Conservation (phyloP, 2,329 filamentous ascomycete genomes). For the Fusarium newnesense region DNA sequence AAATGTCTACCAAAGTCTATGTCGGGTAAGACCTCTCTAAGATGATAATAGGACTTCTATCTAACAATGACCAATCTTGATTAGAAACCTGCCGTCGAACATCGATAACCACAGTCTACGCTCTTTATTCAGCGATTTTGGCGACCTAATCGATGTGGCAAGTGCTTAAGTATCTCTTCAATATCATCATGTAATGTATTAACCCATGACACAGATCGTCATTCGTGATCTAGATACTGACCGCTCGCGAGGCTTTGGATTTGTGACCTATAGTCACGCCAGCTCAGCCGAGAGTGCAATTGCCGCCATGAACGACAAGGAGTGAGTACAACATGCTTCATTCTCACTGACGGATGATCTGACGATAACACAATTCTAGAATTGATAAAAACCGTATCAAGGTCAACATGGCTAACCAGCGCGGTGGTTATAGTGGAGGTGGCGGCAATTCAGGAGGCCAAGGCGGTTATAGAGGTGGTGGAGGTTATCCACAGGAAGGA, state of each 20-base stretch:
- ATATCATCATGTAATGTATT: no score
- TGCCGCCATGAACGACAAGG: not conserved
- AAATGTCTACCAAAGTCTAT: no score
- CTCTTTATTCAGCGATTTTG: no score
- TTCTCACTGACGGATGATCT: not conserved
- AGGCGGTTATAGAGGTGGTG: not conserved
- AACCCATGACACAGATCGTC: not conserved
- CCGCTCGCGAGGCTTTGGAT: slow-evolving; percentile 21
- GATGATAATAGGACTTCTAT: no score
- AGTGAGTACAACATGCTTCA: not conserved
- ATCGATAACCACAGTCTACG: no score
- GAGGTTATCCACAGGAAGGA: not conserved
- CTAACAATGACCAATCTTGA: no score
- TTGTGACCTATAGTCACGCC: not conserved
- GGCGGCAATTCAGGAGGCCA: not conserved
- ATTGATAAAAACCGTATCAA: not conserved
- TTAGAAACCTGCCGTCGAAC: no score
- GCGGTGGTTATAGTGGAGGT: not conserved
- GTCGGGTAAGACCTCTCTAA: no score
- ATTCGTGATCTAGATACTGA: slow-evolving; percentile 20
- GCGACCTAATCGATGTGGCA: no score
- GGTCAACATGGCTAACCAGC: not conserved
- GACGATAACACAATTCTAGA: not conserved
- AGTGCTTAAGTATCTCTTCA: no score
- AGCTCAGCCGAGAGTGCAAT: not conserved